phyloP scores from a whole-genome alignment of 257 asterid species.

The Eucommia ulmoides region DNA sequence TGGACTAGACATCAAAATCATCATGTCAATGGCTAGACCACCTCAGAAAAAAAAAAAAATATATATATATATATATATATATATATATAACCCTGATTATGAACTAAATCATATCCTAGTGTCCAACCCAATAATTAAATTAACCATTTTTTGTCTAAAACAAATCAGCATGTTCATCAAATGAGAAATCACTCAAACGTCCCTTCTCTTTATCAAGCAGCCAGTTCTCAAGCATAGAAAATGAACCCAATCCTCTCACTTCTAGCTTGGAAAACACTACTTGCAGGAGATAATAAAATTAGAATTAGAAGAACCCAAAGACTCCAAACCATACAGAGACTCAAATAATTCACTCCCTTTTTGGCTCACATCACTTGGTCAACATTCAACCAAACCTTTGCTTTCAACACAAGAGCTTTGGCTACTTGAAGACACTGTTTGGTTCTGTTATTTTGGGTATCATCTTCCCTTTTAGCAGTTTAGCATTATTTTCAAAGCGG shows the following conservation, averaged over 20 bases:
- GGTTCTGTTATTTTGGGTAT: constrained; percentile 16
- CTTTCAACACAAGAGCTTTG: constrained; percentile 26
- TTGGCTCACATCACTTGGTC: too few species aligned
- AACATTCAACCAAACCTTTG: too few species aligned
- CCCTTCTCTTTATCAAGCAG: not conserved
- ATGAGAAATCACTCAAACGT: constrained; percentile 1
- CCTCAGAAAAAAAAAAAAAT: too few species aligned
- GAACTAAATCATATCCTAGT: too few species aligned
- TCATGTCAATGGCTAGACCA: too few species aligned
- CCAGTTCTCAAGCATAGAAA: not conserved
- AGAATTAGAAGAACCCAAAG: not conserved
- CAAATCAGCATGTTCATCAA: not conserved
- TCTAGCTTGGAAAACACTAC: not conserved
- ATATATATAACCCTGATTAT: too few species aligned
- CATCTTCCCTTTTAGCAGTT: constrained; percentile 57
- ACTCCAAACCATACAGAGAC: not conserved
- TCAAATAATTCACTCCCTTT: constrained; percentile 7
- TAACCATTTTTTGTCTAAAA: not conserved
- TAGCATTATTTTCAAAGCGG: constrained; percentile 76
- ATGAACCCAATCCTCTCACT: not conserved
- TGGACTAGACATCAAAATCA: too few species aligned
- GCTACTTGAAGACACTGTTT: constrained; percentile 25
- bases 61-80: too few species aligned
- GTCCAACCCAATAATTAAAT: too few species aligned
- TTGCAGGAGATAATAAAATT: not conserved